These are phyloP conservation scores for Lunularia cruciata DNA, from an alignment of 225 moss, liverwort and hornwort species.

Conservation along the genomic window DNA sequence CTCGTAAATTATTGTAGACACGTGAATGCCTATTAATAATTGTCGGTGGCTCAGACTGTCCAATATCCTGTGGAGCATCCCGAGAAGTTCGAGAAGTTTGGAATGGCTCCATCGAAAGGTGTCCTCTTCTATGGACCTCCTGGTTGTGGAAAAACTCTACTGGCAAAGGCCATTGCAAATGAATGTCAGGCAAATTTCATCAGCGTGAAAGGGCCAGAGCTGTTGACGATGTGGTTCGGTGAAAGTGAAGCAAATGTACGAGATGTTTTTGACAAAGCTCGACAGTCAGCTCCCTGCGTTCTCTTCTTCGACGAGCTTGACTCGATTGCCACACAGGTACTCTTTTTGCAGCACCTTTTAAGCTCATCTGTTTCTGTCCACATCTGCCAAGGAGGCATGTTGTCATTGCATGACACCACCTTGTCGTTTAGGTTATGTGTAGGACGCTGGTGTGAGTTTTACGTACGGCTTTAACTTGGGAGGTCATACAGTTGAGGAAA, in stretches of 20 bases:
- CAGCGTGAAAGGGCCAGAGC: constrained; percentile 81
- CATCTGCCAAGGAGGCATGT: too few species aligned
- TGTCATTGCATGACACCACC: too few species aligned
- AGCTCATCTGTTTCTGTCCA: too few species aligned
- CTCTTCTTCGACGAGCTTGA: constrained; percentile 25
- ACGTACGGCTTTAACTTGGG: too few species aligned
- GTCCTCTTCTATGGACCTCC: constrained; percentile 93
- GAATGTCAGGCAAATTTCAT: constrained; percentile 95
- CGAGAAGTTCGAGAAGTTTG: constrained; percentile 97
- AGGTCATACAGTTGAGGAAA: too few species aligned
- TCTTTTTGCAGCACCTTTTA: too few species aligned
- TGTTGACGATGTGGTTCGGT: constrained; percentile 24
- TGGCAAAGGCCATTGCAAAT: constrained; percentile 88
- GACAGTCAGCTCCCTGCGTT: constrained; percentile 20
- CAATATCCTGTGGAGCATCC: constrained; percentile 99
- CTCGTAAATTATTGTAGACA: too few species aligned
- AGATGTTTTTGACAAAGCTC: constrained; percentile 20
- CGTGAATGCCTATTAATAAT: too few species aligned
- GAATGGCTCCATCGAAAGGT: constrained; percentile 95
- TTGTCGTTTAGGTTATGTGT: too few species aligned
- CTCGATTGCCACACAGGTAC: constrained; percentile 46
- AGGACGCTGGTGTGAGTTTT: too few species aligned
- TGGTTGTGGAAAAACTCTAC: constrained; percentile 85
- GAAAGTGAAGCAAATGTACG: constrained; percentile 25
- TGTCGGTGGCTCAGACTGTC: constrained; percentile 55